These are phyloP conservation scores for Fusarium sp. DNA, from an alignment of 2,329 filamentous ascomycete genomes.

Conservation along the genomic window DNA sequence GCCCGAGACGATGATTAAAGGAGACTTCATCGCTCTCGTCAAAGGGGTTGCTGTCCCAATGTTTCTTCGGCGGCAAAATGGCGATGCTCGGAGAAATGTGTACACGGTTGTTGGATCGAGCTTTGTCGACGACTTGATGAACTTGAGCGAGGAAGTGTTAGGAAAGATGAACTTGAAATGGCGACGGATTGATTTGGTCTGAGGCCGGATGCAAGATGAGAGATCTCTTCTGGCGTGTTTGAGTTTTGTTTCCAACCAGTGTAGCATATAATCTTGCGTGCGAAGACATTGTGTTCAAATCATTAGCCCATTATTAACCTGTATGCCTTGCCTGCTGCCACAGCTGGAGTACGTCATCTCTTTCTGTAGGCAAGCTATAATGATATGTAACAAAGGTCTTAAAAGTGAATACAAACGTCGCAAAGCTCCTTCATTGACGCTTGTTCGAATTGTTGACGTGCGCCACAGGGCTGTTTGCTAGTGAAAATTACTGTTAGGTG, in stretches of 20 bases:
- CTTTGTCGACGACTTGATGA: background rate
- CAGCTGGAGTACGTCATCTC: background rate
- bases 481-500: background rate
- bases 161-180: background rate
- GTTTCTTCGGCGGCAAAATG: background rate
- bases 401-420: background rate
- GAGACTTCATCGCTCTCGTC: background rate
- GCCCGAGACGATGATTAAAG: background rate
- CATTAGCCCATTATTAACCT: background rate
- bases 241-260: too few relatives aligned
- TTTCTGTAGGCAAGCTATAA: background rate
- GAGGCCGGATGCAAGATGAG: background rate
- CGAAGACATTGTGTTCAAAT: too few relatives aligned
- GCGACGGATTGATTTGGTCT: background rate
- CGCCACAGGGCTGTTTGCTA: background rate
- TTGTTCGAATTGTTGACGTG: background rate
- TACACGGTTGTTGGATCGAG: background rate
- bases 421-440: background rate
- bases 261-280: too few relatives aligned
- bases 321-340: rapidly evolving
- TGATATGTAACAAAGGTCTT: background rate
- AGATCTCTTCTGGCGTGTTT: background rate
- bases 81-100: background rate
- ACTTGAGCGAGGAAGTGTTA: background rate
- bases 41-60: background rate